Base-by-base conservation (phyloP, 1,284 basidiomycete genomes). In the Naganishia sp. region DNA sequence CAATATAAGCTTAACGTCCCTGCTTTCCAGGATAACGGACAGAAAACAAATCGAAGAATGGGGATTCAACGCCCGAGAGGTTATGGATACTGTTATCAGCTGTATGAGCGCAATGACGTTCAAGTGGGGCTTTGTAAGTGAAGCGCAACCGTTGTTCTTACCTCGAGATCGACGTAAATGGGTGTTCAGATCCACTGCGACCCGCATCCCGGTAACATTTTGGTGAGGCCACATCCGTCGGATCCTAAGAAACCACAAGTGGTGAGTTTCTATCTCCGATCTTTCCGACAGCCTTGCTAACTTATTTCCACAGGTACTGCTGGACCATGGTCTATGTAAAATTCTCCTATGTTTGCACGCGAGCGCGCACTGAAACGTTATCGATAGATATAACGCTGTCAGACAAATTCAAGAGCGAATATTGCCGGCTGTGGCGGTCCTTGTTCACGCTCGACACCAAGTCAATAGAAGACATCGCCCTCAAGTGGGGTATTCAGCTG, bases 51-150 rank as follows among this genome's bases (percentile, higher is more conserved):
- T 82, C 35, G 77, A 77, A 54, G 72, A 69, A 35, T 79, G 74
- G 79, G 75, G 72, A 6, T 72, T 83, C 49, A 76, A 76, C 9
- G 80, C 86, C 17, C 82, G 84, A 66, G 83, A 85, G 41, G 77
- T 77, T 0, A 80, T 80, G 79, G 79, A 80, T 63, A 71, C 80
- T 10, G 76, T 76, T 2, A 80, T 80, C 49, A 71, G 88, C 64
- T 86, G 86, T 18, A 90, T 91, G 85, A 86, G 90, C 28, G 89
- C 90, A 65, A 83, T 93, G 82, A 92, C 92, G 74, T 95, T 94
- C 76, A 85, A 85, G 67, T 94, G 89, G 88, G 92, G 92, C 6
- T 93, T 88, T 83, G 86, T 92, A 0, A 90, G 76, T 88, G 87
- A 6, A 23, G 10, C 18, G 32, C 11, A 42, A 2, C 39, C 21